Conservation (phyloP, 441 rosid genomes). For the Eutrema salsugineum region DNA sequence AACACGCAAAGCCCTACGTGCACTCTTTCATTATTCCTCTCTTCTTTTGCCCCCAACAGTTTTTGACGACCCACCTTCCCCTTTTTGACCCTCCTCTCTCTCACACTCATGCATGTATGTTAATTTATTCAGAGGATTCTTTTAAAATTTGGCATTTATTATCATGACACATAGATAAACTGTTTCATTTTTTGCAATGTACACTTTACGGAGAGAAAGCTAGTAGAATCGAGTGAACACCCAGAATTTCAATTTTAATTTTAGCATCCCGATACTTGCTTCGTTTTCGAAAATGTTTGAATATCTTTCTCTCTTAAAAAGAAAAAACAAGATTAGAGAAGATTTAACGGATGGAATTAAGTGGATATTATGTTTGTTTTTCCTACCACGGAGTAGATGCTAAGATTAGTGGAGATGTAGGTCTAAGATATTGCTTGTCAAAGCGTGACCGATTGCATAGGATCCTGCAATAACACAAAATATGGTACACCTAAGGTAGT, state of each 20-base stretch:
- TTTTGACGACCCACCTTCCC: slow-evolving; percentile 31
- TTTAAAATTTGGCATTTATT: neutral
- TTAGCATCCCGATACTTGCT: neutral
- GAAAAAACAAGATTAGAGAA: neutral
- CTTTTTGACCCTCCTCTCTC: slow-evolving; percentile 9
- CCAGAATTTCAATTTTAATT: neutral
- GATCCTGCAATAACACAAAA: slow-evolving; percentile 29
- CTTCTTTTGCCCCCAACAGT: slow-evolving; percentile 34
- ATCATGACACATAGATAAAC: slow-evolving; percentile 1
- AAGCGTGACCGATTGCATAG: slow-evolving; percentile 24
- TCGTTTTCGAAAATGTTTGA: neutral
- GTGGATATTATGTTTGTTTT: neutral
- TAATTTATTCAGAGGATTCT: slow-evolving; percentile 1
- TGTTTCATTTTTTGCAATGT: neutral
- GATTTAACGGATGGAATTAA: neutral
- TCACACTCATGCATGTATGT: neutral
- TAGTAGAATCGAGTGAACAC: neutral
- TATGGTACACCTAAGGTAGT: slow-evolving; percentile 24
- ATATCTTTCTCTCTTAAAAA: neutral
- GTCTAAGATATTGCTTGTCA: slow-evolving; percentile 20
- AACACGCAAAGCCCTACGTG: slow-evolving; percentile 83
- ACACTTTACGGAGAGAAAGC: neutral
- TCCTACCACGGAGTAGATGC: slow-evolving; percentile 5
- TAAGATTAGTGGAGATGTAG: slow-evolving; percentile 11
- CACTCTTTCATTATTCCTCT: slow-evolving; percentile 55